Percentiles rank a stretch among this genome's conserved stretches.
These are phyloP conservation scores for Malassezia cuniculi DNA, from an alignment of 1,284 basidiomycete genomes.

Conservation along the genomic window DNA sequence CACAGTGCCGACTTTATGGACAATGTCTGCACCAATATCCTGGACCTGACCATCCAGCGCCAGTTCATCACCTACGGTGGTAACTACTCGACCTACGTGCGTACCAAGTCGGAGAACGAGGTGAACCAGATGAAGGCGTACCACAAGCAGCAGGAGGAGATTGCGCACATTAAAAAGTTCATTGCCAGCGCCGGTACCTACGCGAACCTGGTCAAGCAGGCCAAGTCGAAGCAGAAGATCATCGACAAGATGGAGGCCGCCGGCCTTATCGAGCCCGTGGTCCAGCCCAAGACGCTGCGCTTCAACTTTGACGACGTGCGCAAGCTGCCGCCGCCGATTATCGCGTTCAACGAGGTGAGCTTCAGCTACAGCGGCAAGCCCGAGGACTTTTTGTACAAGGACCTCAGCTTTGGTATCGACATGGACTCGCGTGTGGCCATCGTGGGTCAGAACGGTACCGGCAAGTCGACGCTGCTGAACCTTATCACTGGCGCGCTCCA, in stretches of 20 bases:
- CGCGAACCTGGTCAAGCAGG: conserved; percentile 94
- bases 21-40: conserved; percentile 70
- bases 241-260: conserved; percentile 99
- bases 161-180: conserved; percentile 90
- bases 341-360: conserved; percentile 86
- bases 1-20: conserved; percentile 99
- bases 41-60: conserved; percentile 82
- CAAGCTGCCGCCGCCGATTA: conserved; percentile 89
- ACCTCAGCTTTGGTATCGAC: conserved; percentile 68
- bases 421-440: conserved; percentile 95
- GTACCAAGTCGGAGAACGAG: conserved; percentile 92
- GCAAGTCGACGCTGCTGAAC: conserved; percentile 92
- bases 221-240: conserved; percentile 93
- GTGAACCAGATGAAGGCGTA: conserved; percentile 99
- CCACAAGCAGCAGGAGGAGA: conserved; percentile 94
- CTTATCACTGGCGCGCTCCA: conserved; percentile 76
- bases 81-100: conserved; percentile 92
- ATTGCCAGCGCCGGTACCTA: conserved; percentile 97
- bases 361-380: conserved; percentile 85
- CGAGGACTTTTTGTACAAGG: conserved; percentile 73
- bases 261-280: conserved; percentile 81
- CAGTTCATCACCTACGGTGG: conserved; percentile 75
- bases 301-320: conserved; percentile 95
- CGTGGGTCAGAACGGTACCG: conserved; percentile 93
- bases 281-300: conserved; percentile 58